Evolutionary conservation across 192 early-diverging fungal genomes (phyloP).

Genomic region (Allomyces macrogynus): DNA sequence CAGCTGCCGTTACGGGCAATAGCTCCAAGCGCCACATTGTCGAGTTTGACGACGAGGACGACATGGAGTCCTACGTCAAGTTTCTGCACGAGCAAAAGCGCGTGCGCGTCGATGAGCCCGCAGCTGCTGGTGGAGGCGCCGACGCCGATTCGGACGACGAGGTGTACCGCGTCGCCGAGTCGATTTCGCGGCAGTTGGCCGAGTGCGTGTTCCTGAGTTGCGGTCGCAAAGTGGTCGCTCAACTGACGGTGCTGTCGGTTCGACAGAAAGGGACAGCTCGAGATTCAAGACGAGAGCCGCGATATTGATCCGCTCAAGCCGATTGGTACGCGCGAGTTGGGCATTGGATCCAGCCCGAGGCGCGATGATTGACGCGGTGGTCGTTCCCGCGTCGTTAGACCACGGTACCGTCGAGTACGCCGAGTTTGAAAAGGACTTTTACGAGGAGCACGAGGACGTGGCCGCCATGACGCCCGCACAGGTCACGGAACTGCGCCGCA

Average conservation of each 20-base stretch:
- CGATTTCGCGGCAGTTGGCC: background rate
- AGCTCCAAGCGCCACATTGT: background rate
- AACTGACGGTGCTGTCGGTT: constrained; percentile 46
- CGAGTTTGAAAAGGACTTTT: constrained; percentile 55
- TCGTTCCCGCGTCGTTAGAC: constrained; percentile 19
- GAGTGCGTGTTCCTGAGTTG: background rate
- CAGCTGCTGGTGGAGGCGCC: constrained; percentile 22
- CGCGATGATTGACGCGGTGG: background rate
- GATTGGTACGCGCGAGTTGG: background rate
- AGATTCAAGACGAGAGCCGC: constrained; percentile 19
- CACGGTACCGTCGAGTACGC: constrained; percentile 43
- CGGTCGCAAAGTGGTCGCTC: constrained; percentile 6
- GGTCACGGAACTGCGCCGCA: constrained; percentile 26
- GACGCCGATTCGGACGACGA: constrained; percentile 2
- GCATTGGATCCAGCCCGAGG: too few species aligned
- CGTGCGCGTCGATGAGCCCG: constrained; percentile 34
- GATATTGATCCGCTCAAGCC: constrained; percentile 45
- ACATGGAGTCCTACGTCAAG: constrained; percentile 50
- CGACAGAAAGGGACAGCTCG: constrained; percentile 12
- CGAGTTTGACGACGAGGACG: constrained; percentile 55
- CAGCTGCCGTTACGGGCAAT: constrained; percentile 1
- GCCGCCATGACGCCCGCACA: constrained; percentile 31
- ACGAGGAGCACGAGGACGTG: constrained; percentile 59
- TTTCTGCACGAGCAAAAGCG: constrained; percentile 50
- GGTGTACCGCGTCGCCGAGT: constrained; percentile 5